A percentile compares a stretch with the other conserved stretches of the same genome.
Conservation (phyloP, 768 basidiomycete genomes). For the Lentinula edodes region DNA sequence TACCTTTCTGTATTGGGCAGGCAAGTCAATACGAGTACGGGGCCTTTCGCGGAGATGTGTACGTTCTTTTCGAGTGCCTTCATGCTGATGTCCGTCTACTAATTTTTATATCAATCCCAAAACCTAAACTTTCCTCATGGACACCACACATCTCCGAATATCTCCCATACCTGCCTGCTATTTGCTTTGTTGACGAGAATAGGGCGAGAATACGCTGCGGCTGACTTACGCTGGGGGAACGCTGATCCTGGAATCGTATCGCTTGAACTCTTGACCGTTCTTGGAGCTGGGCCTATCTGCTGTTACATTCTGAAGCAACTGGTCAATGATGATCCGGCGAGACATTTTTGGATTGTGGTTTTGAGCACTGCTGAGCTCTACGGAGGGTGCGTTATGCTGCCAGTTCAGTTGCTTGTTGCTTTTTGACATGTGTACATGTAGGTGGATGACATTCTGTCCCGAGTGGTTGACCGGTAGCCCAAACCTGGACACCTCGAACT, state of each 20-base stretch:
- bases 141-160: background rate
- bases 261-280: constrained; percentile 78
- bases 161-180: background rate
- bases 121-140: background rate
- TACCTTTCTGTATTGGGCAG: constrained; percentile 73
- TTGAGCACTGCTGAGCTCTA: constrained; percentile 74
- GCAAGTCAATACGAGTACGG: constrained; percentile 62
- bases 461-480: constrained; percentile 79
- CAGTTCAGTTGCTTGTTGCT: background rate
- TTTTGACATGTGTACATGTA: constrained; percentile 15
- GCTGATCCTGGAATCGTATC: constrained; percentile 78
- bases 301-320: constrained; percentile 68
- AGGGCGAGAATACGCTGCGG: constrained; percentile 81
- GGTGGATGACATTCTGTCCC: constrained; percentile 87
- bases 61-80: constrained; percentile 21
- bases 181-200: background rate
- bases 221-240: constrained; percentile 78
- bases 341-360: constrained; percentile 78
- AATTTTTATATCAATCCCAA: background rate
- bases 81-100: background rate
- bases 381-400: constrained; percentile 52
- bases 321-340: constrained; percentile 54
- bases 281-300: constrained; percentile 71
- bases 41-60: constrained; percentile 74
- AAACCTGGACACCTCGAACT: constrained; percentile 65